These are phyloP conservation scores for Pseudogymnoascus sp. DNA, from an alignment of 2,329 filamentous ascomycete species.

Conservation along the genomic window DNA sequence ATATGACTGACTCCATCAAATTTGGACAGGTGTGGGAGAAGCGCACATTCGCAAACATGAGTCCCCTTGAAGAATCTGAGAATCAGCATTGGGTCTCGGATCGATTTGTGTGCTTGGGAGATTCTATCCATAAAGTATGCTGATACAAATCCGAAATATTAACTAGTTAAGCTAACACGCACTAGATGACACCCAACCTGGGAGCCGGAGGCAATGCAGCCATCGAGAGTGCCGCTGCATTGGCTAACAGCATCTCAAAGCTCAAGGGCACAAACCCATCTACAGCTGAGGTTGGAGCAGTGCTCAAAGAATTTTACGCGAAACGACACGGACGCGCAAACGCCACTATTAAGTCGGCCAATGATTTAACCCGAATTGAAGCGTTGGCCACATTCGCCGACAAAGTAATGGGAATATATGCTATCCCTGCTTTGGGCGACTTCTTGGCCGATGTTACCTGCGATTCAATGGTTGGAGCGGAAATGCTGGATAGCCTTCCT, in stretches of 20 bases:
- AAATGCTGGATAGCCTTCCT: conserved; percentile 26
- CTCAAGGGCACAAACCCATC: conserved; percentile 1
- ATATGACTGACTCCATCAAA: conserved; percentile 11
- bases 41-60: conserved; percentile 11
- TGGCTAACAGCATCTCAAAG: conserved; percentile 23
- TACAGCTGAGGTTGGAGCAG: conserved; percentile 7
- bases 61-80: conserved; percentile 16
- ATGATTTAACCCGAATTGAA: conserved; percentile 20
- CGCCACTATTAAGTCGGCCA: conserved; percentile 17
- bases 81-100: conserved; percentile 20
- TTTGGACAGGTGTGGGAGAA: conserved; percentile 16
- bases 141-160: neutral
- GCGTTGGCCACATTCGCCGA: conserved; percentile 14
- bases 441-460: conserved; percentile 17
- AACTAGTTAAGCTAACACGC: conserved; percentile 1
- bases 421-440: conserved; percentile 18
- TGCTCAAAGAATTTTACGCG: conserved; percentile 14
- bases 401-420: conserved; percentile 18
- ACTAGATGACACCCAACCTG: conserved; percentile 22
- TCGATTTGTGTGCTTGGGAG: conserved; percentile 21
- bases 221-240: conserved; percentile 32
- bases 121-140: conserved; percentile 25
- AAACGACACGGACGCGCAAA: conserved; percentile 19
- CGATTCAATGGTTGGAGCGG: conserved; percentile 20
- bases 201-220: conserved; percentile 36